phyloP scores from a whole-genome alignment of 208 protist genomes.

The Polymyxa betae region DNA sequence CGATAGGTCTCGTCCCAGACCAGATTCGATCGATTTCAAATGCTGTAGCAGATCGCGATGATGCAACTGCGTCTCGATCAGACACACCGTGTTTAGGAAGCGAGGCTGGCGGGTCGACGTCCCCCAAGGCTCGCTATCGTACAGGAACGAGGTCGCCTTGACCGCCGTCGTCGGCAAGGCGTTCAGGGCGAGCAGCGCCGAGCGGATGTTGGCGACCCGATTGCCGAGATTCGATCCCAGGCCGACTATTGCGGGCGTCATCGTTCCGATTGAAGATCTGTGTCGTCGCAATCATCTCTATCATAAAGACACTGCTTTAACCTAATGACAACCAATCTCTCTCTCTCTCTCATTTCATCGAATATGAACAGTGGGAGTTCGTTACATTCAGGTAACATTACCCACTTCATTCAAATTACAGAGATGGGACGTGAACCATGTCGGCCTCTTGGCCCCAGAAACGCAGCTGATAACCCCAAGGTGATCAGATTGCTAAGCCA shows the following conservation, averaged over 20 bases:
- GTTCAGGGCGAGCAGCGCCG: background rate
- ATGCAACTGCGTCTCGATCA: background rate
- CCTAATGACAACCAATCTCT: too few species aligned
- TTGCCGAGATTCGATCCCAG: slow-evolving; percentile 12
- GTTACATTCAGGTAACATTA: too few species aligned
- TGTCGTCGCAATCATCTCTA: too few species aligned
- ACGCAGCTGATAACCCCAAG: too few species aligned
- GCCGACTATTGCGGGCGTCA: background rate
- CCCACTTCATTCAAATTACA: too few species aligned
- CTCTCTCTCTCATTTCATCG: too few species aligned
- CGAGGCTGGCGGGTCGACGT: background rate
- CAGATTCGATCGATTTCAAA: background rate
- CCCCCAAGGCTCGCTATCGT: background rate
- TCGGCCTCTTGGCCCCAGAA: too few species aligned
- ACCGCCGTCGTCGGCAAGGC: slow-evolving; percentile 14
- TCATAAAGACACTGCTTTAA: too few species aligned
- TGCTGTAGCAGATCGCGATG: background rate
- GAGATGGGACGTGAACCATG: too few species aligned
- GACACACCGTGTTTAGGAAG: slow-evolving; percentile 13
- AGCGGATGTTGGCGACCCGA: background rate
- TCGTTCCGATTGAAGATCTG: background rate
- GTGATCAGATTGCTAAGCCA: too few species aligned
- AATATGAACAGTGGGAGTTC: too few species aligned
- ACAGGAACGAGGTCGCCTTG: slow-evolving; percentile 9
- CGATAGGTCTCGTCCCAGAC: background rate